phyloP scores from a whole-genome alignment of 106 monocot species.

The Acorus gramineus region DNA sequence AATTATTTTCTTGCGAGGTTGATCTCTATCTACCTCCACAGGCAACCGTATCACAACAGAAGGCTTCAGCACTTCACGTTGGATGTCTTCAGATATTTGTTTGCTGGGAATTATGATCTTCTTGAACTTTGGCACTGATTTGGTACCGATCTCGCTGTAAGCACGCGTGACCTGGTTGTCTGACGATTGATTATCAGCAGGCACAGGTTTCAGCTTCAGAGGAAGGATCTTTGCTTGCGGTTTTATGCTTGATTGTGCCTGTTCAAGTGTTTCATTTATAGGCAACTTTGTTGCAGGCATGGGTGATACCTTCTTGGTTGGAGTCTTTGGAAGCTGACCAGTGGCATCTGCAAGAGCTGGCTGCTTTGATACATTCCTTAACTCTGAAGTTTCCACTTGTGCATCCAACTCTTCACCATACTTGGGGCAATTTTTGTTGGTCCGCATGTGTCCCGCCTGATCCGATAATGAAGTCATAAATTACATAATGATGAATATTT shows the following conservation, averaged over 20 bases:
- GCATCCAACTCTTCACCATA: conserved; percentile 53
- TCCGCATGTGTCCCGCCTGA: conserved; percentile 93
- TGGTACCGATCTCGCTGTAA: conserved; percentile 25
- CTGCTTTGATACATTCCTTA: conserved; percentile 24
- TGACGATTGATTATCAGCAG: conserved; percentile 38
- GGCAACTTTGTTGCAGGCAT: conserved; percentile 17
- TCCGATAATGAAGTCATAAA: background rate
- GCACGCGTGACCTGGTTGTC: conserved; percentile 16
- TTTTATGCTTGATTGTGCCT: conserved; percentile 18
- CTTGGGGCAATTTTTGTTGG: conserved; percentile 96
- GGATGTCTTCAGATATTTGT: conserved; percentile 32
- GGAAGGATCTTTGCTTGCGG: conserved; percentile 32
- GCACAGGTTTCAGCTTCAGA: conserved; percentile 71
- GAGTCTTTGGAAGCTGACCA: conserved; percentile 37
- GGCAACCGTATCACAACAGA: conserved; percentile 58
- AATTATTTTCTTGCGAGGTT: conserved; percentile 72
- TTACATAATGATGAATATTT: no score
- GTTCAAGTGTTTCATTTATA: conserved; percentile 26
- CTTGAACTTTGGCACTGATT: conserved; percentile 47
- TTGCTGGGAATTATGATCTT: conserved; percentile 68
- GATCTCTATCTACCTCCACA: conserved; percentile 42
- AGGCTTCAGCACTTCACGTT: conserved; percentile 49
- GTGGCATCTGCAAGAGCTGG: conserved; percentile 31
- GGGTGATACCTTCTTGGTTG: conserved; percentile 44
- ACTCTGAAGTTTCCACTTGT: conserved; percentile 32